Percentiles rank a stretch among this genome's conserved stretches.
phyloP scores from a whole-genome alignment of 345 rosid genomes.

The Eucalyptus microcorys region DNA sequence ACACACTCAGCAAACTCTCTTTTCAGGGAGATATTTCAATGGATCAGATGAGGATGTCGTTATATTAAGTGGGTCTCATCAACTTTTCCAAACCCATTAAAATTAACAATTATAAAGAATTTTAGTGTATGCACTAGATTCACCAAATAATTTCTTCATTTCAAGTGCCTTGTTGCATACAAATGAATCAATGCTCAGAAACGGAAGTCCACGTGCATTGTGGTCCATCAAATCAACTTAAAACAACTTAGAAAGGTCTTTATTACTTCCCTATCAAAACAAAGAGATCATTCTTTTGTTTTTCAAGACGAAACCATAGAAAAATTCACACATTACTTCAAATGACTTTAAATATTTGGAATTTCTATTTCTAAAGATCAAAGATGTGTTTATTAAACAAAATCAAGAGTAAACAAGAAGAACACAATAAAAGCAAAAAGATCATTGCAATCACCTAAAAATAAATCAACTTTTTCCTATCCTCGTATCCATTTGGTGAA shows the following conservation, averaged over 20 bases:
- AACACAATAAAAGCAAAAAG: too few relatives aligned
- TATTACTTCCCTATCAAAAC: too few relatives aligned
- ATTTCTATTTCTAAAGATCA: too few relatives aligned
- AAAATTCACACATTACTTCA: too few relatives aligned
- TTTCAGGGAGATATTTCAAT: neutral
- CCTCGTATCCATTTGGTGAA: neutral
- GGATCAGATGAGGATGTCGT: neutral
- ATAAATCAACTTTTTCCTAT: neutral
- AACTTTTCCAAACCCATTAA: neutral
- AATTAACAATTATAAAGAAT: neutral
- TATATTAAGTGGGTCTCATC: neutral
- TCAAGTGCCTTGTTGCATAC: neutral
- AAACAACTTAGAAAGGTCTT: too few relatives aligned
- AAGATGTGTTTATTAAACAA: too few relatives aligned
- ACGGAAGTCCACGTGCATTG: neutral
- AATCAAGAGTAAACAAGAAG: neutral
- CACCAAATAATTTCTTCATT: neutral
- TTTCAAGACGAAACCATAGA: too few relatives aligned
- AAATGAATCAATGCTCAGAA: neutral
- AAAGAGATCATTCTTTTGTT: too few relatives aligned
- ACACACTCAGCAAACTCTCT: neutral
- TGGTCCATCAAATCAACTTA: neutral
- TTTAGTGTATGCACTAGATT: neutral
- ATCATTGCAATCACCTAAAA: neutral
- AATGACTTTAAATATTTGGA: too few relatives aligned